Base-by-base conservation (phyloP, 257 asterid genomes). In the Coffea canephora region DNA sequence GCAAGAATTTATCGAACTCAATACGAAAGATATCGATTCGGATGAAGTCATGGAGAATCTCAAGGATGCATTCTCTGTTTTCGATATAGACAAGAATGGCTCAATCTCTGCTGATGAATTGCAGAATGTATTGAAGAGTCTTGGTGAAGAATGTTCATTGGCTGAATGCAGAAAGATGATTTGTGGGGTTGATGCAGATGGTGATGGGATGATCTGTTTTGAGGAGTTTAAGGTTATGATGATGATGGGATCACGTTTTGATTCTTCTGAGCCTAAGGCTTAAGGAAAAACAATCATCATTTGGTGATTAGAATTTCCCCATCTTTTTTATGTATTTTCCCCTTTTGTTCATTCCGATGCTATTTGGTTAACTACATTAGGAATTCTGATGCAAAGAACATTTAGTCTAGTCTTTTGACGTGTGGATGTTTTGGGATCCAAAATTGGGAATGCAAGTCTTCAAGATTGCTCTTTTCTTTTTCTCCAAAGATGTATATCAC, bases 181-280 rank as follows among this genome's bases (percentile, higher is more conserved):
- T 6, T 77, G 89, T 45, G 97, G 97, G 0, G 96, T 94, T 36
- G 98, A 95, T 82, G 68, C 87, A 13, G 90, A 95, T 69, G 97
- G 97, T 14, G 90, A 88, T 27, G 98, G 98, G 2, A 80, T 83
- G 83, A 93, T 95, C n/a, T 79, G 84, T 62, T 95, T 95, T 68
- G 95, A 95, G 4, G 98, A 95, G 80, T 95, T 95, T 78, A 93
- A 89, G 91, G 94, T 86, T 23, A 95, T 95, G 98, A 95, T 94
- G 98, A 85, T 73, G 74, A 83, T 76, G 83, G 97, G 97, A 0
- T 91, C 90, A 8, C 82, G 91, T 2, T 86, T 90, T 27, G 93
- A 79, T 25, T 77, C 80, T 0, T 31, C 59, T n/a, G 82, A 80
- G 46, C 66, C 86, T 21, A 79, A 76, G 66, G 70, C 15, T 62